These are phyloP conservation scores for Acorus gramineus DNA, from an alignment of 106 monocot species.

Conservation along the genomic window DNA sequence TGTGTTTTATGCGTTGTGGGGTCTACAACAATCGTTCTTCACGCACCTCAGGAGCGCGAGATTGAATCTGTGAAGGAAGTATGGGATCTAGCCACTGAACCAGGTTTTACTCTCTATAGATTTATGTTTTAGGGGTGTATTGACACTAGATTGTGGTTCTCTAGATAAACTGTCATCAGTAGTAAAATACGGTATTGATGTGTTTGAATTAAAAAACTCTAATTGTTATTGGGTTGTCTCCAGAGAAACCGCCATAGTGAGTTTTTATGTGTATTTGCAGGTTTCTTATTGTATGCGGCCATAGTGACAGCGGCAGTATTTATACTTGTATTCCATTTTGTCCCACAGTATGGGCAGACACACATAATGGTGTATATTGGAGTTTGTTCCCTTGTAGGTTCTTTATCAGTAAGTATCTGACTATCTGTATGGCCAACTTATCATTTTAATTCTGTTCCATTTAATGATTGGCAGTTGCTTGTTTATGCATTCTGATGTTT, in stretches of 20 bases:
- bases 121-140: too few species aligned
- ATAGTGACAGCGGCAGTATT: slow-evolving; percentile 34
- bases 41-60: slow-evolving; percentile 84
- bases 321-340: slow-evolving; percentile 53
- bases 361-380: slow-evolving; percentile 86
- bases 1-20: slow-evolving; percentile 87
- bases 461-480: not conserved
- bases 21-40: slow-evolving; percentile 84
- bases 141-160: too few species aligned
- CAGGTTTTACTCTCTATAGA: slow-evolving; percentile 28
- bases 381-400: slow-evolving; percentile 85
- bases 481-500: slow-evolving; percentile 1
- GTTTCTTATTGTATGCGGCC: slow-evolving; percentile 59
- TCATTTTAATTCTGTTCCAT: too few species aligned
- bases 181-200: too few species aligned
- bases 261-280: slow-evolving; percentile 18
- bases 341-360: slow-evolving; percentile 74
- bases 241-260: too few species aligned
- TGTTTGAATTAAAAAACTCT: too few species aligned
- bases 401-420: slow-evolving; percentile 55
- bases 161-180: too few species aligned
- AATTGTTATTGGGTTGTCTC: too few species aligned
- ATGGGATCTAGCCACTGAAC: slow-evolving; percentile 91
- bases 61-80: slow-evolving; percentile 84
- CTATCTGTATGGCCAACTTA: too few species aligned